Base-by-base conservation (phyloP, 2,329 filamentous ascomycete species). In the Ceratocystis albifundus region DNA sequence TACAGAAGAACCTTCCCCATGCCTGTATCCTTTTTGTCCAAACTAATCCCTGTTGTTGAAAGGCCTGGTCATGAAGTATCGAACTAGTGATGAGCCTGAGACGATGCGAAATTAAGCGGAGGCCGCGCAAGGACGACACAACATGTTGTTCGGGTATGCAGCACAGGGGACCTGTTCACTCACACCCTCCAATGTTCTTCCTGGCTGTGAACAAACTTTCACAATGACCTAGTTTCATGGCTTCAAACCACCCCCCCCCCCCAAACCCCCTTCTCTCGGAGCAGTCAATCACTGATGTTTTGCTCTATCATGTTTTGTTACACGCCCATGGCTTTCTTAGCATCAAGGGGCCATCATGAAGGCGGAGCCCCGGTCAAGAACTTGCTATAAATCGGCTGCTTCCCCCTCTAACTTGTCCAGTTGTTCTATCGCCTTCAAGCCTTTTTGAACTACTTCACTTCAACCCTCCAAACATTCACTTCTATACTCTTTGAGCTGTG, bases 391-490 rank as follows among this genome's bases (percentile, higher is more conserved):
- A 63, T 17, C 22, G 10, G 36, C 10, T 32, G 44, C 7, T 32
- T n/a, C 25, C 61, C 44, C 50, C 61, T 36, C 61, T 15, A 17
- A 4, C 8, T 32, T 28, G 10, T 32, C 17, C 50, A 48, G 25
- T 3, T 50, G 41, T 57, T 66, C 65, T n/a, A 8, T 32, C 8
- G 15, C 46, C 17, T 28, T 41, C 48, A 41, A 66, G 57, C 45
- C 44, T 62, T 46, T 50, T 50, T 12, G 53, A 48, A 48, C 55
- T 62, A 46, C 48, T 63, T 63, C 65, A 22, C 32, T 53, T 63
- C 36, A 15, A 1, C 59, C 44, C 59, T 30, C 36, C 48, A 63
- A 20, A 48, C 61, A 50, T 63, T 64, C 62, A 12, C 30, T 64
- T 48, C 46, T 41, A n/a, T 3, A 25, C 20, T 53, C 25, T 28